Conservation (phyloP, 2,329 filamentous ascomycete genomes). For the Trematosphaeria pertusa region DNA sequence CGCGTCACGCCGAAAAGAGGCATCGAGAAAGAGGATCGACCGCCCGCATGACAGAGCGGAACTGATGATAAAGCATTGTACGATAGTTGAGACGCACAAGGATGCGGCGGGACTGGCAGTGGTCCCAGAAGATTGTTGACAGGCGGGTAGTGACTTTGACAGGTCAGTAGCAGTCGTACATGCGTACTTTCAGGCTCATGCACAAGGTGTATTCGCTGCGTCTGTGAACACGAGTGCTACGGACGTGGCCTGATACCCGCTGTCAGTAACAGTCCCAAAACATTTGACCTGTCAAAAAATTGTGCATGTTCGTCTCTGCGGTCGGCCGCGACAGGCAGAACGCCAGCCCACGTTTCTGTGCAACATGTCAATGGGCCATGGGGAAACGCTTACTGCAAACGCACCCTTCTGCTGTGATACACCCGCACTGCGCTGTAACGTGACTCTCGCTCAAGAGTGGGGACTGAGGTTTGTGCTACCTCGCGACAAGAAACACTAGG, state of each 20-base stretch:
- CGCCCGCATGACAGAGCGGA: slow-evolving; percentile 25
- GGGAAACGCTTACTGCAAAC: slow-evolving; percentile 29
- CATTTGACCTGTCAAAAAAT: slow-evolving; percentile 40
- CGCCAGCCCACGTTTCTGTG: slow-evolving; percentile 41
- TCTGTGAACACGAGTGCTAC: slow-evolving; percentile 22
- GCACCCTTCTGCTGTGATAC: slow-evolving; percentile 32
- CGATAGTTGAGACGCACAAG: slow-evolving; percentile 32
- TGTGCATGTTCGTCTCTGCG: slow-evolving; percentile 35
- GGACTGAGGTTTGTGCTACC: slow-evolving; percentile 32
- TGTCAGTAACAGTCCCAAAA: slow-evolving; percentile 35
- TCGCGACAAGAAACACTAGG: slow-evolving; percentile 18
- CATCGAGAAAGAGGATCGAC: slow-evolving; percentile 16
- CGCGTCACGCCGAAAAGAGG: slow-evolving; percentile 23
- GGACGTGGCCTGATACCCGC: slow-evolving; percentile 38
- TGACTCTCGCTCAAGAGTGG: slow-evolving; percentile 31
- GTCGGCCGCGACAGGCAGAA: slow-evolving; percentile 30
- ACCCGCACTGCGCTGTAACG: slow-evolving; percentile 42
- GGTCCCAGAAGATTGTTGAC: slow-evolving; percentile 8
- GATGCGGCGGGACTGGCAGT: slow-evolving; percentile 18
- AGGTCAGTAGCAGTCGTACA: slow-evolving; percentile 37
- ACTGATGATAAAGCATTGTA: slow-evolving; percentile 26
- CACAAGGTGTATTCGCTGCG: slow-evolving; percentile 16
- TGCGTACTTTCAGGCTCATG: slow-evolving; percentile 14
- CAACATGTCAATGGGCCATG: slow-evolving; percentile 23
- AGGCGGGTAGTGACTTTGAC: slow-evolving; percentile 38